A percentile compares a stretch with the other conserved stretches of the same genome.
phyloP scores from a whole-genome alignment of 2,329 filamentous ascomycete genomes.

The Hymenoscyphus repandus region DNA sequence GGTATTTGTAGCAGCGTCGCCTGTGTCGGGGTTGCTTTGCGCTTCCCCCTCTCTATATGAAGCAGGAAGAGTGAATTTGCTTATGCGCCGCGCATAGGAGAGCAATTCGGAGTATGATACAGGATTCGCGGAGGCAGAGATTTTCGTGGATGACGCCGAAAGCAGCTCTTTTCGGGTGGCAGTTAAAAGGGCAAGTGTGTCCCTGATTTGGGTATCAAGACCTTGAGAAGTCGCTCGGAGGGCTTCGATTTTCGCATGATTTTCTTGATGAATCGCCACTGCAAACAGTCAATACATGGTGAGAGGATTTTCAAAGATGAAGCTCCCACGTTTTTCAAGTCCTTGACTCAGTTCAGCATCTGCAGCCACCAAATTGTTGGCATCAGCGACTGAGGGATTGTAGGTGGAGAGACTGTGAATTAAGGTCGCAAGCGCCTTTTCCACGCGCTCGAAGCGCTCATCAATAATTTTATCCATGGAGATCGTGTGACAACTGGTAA shows the following conservation, averaged over 20 bases:
- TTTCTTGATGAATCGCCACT: slow-evolving; percentile 73
- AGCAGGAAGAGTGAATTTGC: slow-evolving; percentile 67
- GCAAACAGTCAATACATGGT: neutral
- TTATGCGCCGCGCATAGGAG: slow-evolving; percentile 72
- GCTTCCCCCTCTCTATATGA: slow-evolving; percentile 22
- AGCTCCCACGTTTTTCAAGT: slow-evolving; percentile 54
- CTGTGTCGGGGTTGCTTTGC: slow-evolving; percentile 7
- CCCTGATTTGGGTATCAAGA: slow-evolving; percentile 68
- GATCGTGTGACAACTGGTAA: neutral
- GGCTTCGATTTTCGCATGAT: slow-evolving; percentile 61
- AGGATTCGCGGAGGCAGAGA: slow-evolving; percentile 44
- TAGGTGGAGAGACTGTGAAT: slow-evolving; percentile 80
- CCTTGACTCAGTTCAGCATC: slow-evolving; percentile 63
- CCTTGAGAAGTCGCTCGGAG: slow-evolving; percentile 61
- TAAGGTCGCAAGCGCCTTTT: slow-evolving; percentile 61
- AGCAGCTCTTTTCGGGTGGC: slow-evolving; percentile 69
- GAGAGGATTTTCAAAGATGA: too few relatives aligned
- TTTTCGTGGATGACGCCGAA: slow-evolving; percentile 52
- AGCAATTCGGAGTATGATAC: slow-evolving; percentile 71
- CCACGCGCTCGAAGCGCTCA: slow-evolving; percentile 58
- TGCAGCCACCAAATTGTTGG: slow-evolving; percentile 63
- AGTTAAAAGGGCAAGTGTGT: slow-evolving; percentile 64
- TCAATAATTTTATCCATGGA: slow-evolving; percentile 60
- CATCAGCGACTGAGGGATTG: slow-evolving; percentile 65
- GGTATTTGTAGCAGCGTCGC: slow-evolving; percentile 15